Base-by-base conservation (phyloP, 2,329 filamentous ascomycete genomes). In the Exophiala xenobiotica region DNA sequence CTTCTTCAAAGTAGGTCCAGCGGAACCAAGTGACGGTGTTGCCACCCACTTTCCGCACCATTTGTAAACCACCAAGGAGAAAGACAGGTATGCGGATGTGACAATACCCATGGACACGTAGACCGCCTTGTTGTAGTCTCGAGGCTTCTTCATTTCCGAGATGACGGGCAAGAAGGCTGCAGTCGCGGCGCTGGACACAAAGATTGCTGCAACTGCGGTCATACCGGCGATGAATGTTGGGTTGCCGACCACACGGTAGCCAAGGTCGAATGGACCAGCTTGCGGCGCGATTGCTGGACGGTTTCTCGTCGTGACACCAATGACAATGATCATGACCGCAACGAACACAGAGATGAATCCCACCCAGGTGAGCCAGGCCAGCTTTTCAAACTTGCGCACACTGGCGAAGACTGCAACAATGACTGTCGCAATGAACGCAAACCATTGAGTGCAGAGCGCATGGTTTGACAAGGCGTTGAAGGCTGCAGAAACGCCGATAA, bases 321-420 rank as follows among this genome's bases (percentile, higher is more conserved):
- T 54, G 6, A 59, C 58, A 14, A 63, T 55, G 22, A 59, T 60
- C 44, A 64, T 60, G 14, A 65, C 61, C 57, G 82, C 80, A 12
- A 75, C 66, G 57, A 80, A 83, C 27, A 85, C 76, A 19, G 75
- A 79, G 4, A 74, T 49, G 60, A 85, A 84, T 0, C 82, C 82
- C 8, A 74, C 74, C 76, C 79, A 85, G 0, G 80, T 82, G 37
- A 85, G 66, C 78, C 79, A 83, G 2, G 77, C 79, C 48, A 51
- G 14, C 20, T 20, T 29, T 23, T 18, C 39, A 26, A 31, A 45
- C 6, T 39, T 37, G 29, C 53, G 27, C 4, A 38, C 61, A 50
- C 43, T 63, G 63, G 27, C 61, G 52, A 23, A 48, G 38, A 16
- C 65, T 54, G 11, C 69, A 70, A 3, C 67, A 67, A 7, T 69